Conservation (phyloP, 352 stramenopile species). For the Phytopythium mirpurense region DNA sequence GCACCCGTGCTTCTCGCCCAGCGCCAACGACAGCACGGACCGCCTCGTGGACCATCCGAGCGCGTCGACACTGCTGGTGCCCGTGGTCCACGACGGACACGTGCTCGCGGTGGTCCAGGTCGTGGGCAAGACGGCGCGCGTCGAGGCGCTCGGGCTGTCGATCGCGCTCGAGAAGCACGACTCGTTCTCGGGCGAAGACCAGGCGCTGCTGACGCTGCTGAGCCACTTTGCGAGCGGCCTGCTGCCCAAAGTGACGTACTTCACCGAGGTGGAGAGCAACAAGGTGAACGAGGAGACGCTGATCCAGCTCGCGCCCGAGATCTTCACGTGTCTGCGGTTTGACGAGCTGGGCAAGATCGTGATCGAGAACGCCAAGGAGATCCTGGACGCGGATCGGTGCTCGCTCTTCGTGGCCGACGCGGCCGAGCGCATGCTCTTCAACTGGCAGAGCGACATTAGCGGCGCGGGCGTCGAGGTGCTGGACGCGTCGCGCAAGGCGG, state of each 20-base stretch:
- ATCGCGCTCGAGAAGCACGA: slow-evolving; percentile 58
- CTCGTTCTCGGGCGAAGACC: slow-evolving; percentile 54
- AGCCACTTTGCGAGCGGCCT: slow-evolving; percentile 59
- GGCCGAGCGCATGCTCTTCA: slow-evolving; percentile 44
- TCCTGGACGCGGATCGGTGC: slow-evolving; percentile 69
- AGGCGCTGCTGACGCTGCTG: slow-evolving; percentile 41
- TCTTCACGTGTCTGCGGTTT: slow-evolving; percentile 78
- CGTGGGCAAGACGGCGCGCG: slow-evolving; percentile 52
- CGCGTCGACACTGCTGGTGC: slow-evolving; percentile 55
- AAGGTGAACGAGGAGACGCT: slow-evolving; percentile 80
- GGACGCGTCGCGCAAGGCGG: slow-evolving; percentile 23
- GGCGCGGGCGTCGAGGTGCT: slow-evolving; percentile 53
- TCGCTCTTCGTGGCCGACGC: slow-evolving; percentile 69
- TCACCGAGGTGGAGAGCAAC: slow-evolving; percentile 77
- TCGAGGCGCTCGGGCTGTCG: slow-evolving; percentile 52
- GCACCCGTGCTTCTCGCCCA: slow-evolving; percentile 46
- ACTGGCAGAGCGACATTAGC: slow-evolving; percentile 73
- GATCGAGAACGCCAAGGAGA: slow-evolving; percentile 71
- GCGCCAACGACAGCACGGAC: slow-evolving; percentile 51
- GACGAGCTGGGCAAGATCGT: slow-evolving; percentile 72
- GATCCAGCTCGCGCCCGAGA: slow-evolving; percentile 64
- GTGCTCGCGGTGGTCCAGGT: slow-evolving; percentile 54
- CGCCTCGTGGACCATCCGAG: slow-evolving; percentile 47
- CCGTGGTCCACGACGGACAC: slow-evolving; percentile 31
- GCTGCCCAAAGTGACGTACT: slow-evolving; percentile 67